phyloP scores from a whole-genome alignment of 805 yeast species.

The Saccharomycopsis sp. region DNA sequence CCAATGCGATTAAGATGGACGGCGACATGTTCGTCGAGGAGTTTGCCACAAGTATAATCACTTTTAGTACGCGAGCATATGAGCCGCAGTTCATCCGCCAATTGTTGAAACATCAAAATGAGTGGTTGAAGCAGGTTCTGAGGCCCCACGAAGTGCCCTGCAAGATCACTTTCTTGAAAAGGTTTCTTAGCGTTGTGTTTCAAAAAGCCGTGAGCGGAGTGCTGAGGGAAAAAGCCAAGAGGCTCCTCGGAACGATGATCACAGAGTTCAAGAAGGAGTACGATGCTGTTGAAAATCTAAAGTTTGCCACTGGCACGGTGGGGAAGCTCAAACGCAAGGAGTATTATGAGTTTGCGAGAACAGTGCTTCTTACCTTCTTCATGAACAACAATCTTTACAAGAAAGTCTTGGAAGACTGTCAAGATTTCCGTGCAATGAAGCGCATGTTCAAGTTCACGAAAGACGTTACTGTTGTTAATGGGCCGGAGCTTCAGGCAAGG shows the following conservation, averaged over 20 bases:
- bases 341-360: constrained; percentile 10
- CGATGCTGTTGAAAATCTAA: constrained; percentile 1
- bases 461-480: constrained; percentile 8
- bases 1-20: constrained; percentile 7
- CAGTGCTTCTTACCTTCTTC: constrained; percentile 1
- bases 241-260: constrained; percentile 3
- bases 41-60: constrained; percentile 6
- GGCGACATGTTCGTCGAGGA: constrained; percentile 8
- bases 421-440: constrained; percentile 8
- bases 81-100: neutral
- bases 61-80: neutral
- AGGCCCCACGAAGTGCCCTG: no score
- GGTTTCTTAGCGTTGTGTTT: no score
- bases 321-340: neutral
- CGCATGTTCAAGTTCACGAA: constrained; percentile 5
- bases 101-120: no score
- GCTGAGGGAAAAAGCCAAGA: neutral
- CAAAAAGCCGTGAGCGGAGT: no score
- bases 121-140: no score
- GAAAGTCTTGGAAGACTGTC: constrained; percentile 3
- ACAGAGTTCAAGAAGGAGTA: constrained; percentile 10
- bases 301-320: no score
- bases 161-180: no score
- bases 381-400: constrained; percentile 9
- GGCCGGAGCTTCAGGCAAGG: constrained; percentile 12